Evolutionary conservation across 306 rosid genomes (phyloP).

Genomic region (Adenanthera pavonina): DNA sequence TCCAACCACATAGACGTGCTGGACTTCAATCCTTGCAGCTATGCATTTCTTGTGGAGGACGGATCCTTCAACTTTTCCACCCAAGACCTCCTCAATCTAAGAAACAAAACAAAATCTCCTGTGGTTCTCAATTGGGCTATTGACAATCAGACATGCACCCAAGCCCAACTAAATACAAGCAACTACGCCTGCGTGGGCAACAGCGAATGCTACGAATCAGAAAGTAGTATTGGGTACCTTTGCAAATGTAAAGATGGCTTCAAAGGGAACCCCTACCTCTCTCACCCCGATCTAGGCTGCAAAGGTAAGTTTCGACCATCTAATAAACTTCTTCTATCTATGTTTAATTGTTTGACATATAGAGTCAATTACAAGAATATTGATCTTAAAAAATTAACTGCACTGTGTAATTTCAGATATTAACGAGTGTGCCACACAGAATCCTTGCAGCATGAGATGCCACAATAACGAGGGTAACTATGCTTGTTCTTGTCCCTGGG

Average conservation of each 20-base stretch:
- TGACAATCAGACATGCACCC: constrained; percentile 33
- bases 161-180: background rate
- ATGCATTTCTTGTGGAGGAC: constrained; percentile 37
- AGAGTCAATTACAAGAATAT: background rate
- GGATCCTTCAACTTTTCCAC: constrained; percentile 26
- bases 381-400: background rate
- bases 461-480: background rate
- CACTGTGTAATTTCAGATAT: background rate
- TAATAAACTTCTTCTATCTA: too few relatives aligned
- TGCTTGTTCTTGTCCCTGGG: background rate
- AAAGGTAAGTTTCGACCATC: constrained; percentile 21
- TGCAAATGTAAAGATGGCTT: constrained; percentile 39
- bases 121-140: constrained; percentile 54
- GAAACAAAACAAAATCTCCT: background rate
- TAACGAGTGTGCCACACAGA: background rate
- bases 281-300: constrained; percentile 16
- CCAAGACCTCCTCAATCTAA: background rate
- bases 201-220: background rate
- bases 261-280: constrained; percentile 43
- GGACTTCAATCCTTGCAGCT: constrained; percentile 42
- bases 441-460: background rate
- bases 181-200: constrained; percentile 22
- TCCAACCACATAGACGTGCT: accelerated
- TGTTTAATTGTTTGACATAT: too few relatives aligned
- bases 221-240: constrained; percentile 24